A percentile compares a stretch with the other conserved stretches of the same genome.
Evolutionary conservation across 2,329 filamentous ascomycete genomes (phyloP).

Genomic region (Lachnellula arida): DNA sequence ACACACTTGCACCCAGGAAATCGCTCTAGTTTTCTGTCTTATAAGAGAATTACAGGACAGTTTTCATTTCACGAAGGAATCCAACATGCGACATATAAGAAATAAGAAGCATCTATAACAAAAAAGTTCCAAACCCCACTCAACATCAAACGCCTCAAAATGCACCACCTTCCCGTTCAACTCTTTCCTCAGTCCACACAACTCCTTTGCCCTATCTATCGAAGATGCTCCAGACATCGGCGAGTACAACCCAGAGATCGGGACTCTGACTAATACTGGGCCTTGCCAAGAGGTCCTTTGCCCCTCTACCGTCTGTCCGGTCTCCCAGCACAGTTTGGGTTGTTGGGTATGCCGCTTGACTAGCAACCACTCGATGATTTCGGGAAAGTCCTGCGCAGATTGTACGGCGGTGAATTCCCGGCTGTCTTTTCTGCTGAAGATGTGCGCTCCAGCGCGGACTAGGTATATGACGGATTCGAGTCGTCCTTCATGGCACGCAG

Average conservation of each 20-base stretch:
- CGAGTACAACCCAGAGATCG: neutral
- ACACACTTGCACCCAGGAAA: too few relatives aligned
- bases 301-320: neutral
- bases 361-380: constrained; percentile 1
- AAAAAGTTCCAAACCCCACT: too few relatives aligned
- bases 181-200: neutral
- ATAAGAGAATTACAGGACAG: too few relatives aligned
- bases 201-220: neutral
- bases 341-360: neutral
- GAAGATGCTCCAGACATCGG: neutral
- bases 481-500: neutral
- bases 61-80: too few relatives aligned
- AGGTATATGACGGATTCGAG: neutral
- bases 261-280: neutral
- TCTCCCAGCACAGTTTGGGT: neutral
- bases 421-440: neutral
- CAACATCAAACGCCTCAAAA: neutral
- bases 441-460: neutral
- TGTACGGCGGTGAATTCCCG: neutral
- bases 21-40: too few relatives aligned
- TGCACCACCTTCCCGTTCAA: neutral
- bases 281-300: neutral
- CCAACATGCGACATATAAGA: too few relatives aligned
- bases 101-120: too few relatives aligned
- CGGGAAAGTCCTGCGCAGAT: neutral